A percentile compares a stretch with the other conserved stretches of the same genome.
These are phyloP conservation scores for Primulina eburnea DNA, from an alignment of 257 asterid genomes.

Conservation along the genomic window DNA sequence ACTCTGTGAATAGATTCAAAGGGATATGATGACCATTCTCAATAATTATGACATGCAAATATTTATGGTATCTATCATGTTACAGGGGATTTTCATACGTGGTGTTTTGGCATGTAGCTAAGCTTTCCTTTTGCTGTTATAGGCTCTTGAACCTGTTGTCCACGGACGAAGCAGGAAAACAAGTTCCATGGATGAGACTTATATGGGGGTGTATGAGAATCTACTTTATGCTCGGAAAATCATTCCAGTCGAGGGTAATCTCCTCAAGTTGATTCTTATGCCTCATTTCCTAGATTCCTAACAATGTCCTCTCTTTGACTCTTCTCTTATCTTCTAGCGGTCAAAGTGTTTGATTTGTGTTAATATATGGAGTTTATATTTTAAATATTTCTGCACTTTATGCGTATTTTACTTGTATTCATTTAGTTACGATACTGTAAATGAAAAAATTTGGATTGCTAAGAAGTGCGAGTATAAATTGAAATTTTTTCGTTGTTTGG, in stretches of 20 bases:
- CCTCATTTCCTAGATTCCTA: neutral
- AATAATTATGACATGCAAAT: neutral
- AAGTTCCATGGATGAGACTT: conserved; percentile 77
- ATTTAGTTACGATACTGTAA: neutral
- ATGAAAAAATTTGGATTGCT: too few species aligned
- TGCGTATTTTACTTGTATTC: conserved; percentile 8
- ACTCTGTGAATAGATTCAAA: neutral
- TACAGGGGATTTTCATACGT: neutral
- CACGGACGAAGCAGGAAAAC: conserved; percentile 95
- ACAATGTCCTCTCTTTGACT: neutral
- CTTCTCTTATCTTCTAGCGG: conserved; percentile 8
- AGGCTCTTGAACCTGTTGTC: conserved; percentile 80
- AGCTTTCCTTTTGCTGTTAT: conserved; percentile 21
- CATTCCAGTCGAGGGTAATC: conserved; percentile 79
- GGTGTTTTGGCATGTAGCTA: conserved; percentile 8
- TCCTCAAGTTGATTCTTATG: conserved; percentile 16
- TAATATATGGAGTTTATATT: conserved; percentile 7
- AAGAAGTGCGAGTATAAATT: too few species aligned
- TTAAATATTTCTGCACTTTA: neutral
- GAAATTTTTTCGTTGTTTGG: too few species aligned
- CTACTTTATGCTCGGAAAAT: conserved; percentile 89
- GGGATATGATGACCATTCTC: neutral
- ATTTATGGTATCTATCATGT: neutral
- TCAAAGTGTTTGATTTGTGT: conserved; percentile 3
- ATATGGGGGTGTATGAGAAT: conserved; percentile 81